A percentile compares a stretch with the other conserved stretches of the same genome.
phyloP scores from a whole-genome alignment of 2,329 filamentous ascomycete species.

The Botrytis squamosa region DNA sequence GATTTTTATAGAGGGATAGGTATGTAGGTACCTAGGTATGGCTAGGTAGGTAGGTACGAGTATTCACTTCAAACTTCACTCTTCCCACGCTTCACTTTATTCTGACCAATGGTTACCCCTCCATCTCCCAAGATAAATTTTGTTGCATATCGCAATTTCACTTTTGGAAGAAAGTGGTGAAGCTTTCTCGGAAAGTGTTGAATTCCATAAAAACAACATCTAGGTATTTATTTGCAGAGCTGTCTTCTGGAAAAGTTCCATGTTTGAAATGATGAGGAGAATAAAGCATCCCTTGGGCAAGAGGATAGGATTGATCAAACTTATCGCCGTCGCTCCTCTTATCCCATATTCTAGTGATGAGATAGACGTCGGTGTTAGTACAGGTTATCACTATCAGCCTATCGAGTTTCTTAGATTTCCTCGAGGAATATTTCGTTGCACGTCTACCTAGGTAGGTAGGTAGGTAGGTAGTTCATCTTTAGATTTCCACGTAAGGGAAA shows the following conservation, averaged over 20 bases:
- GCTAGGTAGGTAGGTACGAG: neutral
- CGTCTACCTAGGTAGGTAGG: neutral
- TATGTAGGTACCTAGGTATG: too few relatives aligned
- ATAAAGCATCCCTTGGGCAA: neutral
- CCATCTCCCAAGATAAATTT: too few relatives aligned
- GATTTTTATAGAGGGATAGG: neutral
- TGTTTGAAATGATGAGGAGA: neutral
- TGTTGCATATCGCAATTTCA: neutral
- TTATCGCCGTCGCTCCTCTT: too few relatives aligned
- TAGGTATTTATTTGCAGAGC: too few relatives aligned
- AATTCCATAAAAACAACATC: too few relatives aligned
- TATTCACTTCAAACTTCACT: neutral
- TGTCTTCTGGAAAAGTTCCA: neutral
- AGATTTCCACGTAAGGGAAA: too few relatives aligned
- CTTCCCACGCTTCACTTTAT: neutral
- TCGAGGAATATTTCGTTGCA: neutral
- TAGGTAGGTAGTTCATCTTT: too few relatives aligned
- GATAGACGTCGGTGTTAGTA: too few relatives aligned
- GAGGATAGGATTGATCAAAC: too few relatives aligned
- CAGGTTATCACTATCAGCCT: too few relatives aligned
- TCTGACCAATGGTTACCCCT: accelerated
- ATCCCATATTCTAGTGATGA: too few relatives aligned
- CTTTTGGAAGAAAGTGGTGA: neutral
- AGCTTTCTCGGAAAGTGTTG: too few relatives aligned
- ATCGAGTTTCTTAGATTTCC: accelerated